Evolutionary conservation across 192 early-diverging fungal species (phyloP), one percentile per base, ranked within the genome.

Genomic region (Backusella sp.): DNA sequence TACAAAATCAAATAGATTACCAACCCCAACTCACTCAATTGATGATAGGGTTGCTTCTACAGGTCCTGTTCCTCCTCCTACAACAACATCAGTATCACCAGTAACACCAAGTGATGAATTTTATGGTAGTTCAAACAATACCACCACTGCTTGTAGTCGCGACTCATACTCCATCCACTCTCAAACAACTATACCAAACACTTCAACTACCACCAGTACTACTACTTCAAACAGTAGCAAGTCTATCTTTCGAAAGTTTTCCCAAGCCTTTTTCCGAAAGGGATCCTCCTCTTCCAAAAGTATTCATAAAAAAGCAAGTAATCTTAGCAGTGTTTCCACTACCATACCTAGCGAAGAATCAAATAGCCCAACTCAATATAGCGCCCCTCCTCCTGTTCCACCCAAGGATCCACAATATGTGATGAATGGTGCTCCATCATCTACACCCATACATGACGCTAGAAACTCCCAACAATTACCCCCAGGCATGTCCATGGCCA

Each of bases 211-310:
- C 4, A 35, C 32, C 17, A 32, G 26, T 35, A 26, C 36, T 68
- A 21, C 67, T n/a, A 37, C 37, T 8, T 23, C 37, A 26, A 23
- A 41, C 17, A 44, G 26, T 19, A 71, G 73, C 17, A 74, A 74
- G 12, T 74, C 73, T 30, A 30, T 74, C 7, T 66, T 74, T 14
- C 59, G 42, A n/a, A 74, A 74, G 32, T 14, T 74, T 17, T 74
- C 73, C 4, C 65, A 68, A 30, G 73, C n/a, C 32, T 41, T 74
- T 26, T 37, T 74, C 28, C 59, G 65, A 34, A 62, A 42, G 15
- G 46, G 34, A 3, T 68, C 73, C 9, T 62, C 62, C 19, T 49
- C 46, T 19, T 17, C 42, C 21, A 74, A 66, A 66, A 46, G 23
- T 12, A 6, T 67, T 19, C 66, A 35, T n/a, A 62, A 65, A 67